Conservation (phyloP, 352 stramenopile genomes). For the Globisporangium uncinulatum region DNA sequence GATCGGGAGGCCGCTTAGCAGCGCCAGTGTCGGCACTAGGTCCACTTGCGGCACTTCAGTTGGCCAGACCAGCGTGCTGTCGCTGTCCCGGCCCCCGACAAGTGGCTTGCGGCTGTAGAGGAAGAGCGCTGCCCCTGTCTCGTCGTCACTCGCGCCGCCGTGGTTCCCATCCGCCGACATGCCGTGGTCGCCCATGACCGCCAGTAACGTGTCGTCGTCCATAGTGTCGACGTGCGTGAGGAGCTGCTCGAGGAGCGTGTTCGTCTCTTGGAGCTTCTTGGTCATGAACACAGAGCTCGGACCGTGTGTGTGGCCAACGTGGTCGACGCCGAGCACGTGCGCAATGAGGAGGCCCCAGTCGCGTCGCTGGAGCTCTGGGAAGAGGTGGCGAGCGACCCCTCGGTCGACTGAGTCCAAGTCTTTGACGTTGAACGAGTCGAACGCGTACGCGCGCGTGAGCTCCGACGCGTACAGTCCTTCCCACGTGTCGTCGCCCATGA, state of each 20-base stretch:
- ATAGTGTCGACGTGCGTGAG: conserved; percentile 46
- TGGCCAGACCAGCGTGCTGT: conserved; percentile 5
- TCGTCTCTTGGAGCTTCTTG: conserved; percentile 95
- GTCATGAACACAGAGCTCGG: conserved; percentile 93
- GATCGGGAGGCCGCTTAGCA: conserved; percentile 93
- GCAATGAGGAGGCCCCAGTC: conserved; percentile 84
- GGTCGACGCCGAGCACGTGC: conserved; percentile 93
- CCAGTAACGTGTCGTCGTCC: conserved; percentile 81
- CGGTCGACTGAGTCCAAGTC: conserved; percentile 98
- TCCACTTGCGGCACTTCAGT: conserved; percentile 91
- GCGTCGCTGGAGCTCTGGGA: conserved; percentile 51
- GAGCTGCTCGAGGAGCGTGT: conserved; percentile 79
- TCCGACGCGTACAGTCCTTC: conserved; percentile 88
- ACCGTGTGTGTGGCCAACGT: conserved; percentile 97
- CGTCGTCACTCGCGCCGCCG: conserved; percentile 94
- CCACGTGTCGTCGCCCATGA: conserved; percentile 99
- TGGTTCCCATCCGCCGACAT: conserved; percentile 99
- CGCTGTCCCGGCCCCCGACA: conserved; percentile 13
- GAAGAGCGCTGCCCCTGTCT: conserved; percentile 95
- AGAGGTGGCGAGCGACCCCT: conserved; percentile 77
- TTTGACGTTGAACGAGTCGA: conserved; percentile 98
- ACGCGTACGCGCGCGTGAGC: conserved; percentile 92
- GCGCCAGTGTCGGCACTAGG: conserved; percentile 93
- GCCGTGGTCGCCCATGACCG: conserved; percentile 97
- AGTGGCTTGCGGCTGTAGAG: conserved; percentile 73